A percentile compares a stretch with the other conserved stretches of the same genome.
These are phyloP conservation scores for Coemansia sp. DNA, from an alignment of 192 early-diverging fungal species.

Conservation along the genomic window DNA sequence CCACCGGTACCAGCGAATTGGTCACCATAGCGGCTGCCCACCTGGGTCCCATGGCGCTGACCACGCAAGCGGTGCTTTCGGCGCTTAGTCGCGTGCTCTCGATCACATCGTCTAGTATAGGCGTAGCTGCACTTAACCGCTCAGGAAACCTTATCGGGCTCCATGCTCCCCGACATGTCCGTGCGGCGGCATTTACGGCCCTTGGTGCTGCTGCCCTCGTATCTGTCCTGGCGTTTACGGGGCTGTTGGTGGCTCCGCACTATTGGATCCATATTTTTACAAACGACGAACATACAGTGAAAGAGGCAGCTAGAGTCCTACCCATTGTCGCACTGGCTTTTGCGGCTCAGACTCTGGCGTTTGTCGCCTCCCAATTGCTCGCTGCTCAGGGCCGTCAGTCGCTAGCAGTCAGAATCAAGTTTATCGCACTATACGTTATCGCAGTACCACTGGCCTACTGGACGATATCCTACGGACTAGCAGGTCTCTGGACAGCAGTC, in stretches of 20 bases:
- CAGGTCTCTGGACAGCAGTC: conserved; percentile 69
- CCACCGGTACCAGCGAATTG: conserved; percentile 63
- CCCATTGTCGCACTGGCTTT: conserved; percentile 29
- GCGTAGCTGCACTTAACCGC: conserved; percentile 80
- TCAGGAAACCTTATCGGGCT: conserved; percentile 76
- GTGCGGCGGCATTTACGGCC: conserved; percentile 11
- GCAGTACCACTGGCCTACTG: conserved; percentile 61
- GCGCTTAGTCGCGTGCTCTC: conserved; percentile 72
- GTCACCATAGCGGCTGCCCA: conserved; percentile 78
- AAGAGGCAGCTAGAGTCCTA: neutral
- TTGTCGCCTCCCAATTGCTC: conserved; percentile 62
- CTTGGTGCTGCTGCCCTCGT: conserved; percentile 19
- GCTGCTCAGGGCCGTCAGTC: conserved; percentile 60
- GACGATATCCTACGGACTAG: conserved; percentile 60
- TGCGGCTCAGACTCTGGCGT: conserved; percentile 54
- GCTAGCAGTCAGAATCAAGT: conserved; percentile 57
- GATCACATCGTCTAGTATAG: conserved; percentile 69
- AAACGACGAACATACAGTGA: conserved; percentile 26
- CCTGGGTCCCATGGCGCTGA: conserved; percentile 71
- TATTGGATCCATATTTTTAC: conserved; percentile 60
- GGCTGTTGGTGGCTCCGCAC: conserved; percentile 15
- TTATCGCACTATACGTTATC: conserved; percentile 54
- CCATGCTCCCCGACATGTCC: conserved; percentile 24
- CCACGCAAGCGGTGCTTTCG: conserved; percentile 78
- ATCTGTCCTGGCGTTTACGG: conserved; percentile 42